Evolutionary conservation across 2,329 filamentous ascomycete genomes (phyloP), one percentile per base, ranked within the genome.

Genomic region (Colletotrichum spinosum): DNA sequence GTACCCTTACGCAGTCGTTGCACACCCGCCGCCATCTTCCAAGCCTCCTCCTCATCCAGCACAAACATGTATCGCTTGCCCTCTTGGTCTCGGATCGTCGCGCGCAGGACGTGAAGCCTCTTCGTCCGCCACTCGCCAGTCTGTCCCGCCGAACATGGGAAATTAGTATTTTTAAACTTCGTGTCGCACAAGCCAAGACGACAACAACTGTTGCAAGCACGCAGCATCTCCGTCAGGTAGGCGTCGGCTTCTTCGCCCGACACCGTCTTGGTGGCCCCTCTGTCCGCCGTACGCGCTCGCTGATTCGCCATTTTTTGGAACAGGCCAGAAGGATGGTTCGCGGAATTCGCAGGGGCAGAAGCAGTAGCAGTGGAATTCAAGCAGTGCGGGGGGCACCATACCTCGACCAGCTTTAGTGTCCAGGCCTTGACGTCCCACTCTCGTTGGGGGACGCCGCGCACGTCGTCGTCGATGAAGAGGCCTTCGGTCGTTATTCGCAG

Each of bases 361-460:
- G 80, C 75, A 70, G 80, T 73, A 72, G 77, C 76, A 71, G 77
- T 78, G 70, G 78, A 76, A 74, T 81, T 81, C 76, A 86, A 80
- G 76, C 80, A 87, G 77, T 90, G 87, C 73, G 87, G 84, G 74
- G 89, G 88, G 76, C 90, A 94, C 88, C 91, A 93, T 82, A 96
- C 90, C 86, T 98, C 96, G 78, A 97, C 89, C 69, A 91, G 83
- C 80, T 97, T 97, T 79, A 99, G 87, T 48, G 94, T 97, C 96
- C 96, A 98, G 34, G 95, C 94, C 79, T 98, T 98, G 74, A 98
- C 89, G 77, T 99, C 96, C 96, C 96, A 99, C 80, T 99, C 96
- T 65, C 96, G 89, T 79, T 98, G 94, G n/a, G 93, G 90, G 13
- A 97, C 93, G 67, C 90, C 89, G 49, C 94, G 90, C 56, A 97